Base-by-base conservation (phyloP, 1,139 yeast species). In the Taphrina wiesneri region DNA sequence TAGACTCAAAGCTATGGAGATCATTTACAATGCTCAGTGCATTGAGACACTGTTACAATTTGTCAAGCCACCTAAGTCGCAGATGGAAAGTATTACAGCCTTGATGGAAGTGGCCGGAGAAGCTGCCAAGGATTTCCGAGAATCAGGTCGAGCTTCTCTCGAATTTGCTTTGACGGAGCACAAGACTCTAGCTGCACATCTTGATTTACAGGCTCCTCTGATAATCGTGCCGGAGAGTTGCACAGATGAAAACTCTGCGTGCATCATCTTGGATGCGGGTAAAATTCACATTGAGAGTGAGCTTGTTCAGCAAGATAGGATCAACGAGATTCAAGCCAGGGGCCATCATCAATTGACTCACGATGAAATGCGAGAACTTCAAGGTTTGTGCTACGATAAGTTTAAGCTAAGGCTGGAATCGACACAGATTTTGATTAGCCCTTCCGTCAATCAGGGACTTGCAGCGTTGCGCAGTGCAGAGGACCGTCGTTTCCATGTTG, bases 91-190 rank as follows among this genome's bases (percentile, higher is more conserved):
- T 0, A 85, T 95, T 46, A 96, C 93, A 34, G 96, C 96, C 4
- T 85, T 95, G 32, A 85, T 95, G 85, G 88, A 86, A 75, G 98
- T 97, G 0, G 99, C 99, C 0, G 97, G 92, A 70, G 91, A 93
- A 0, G 91, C 97, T 0, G 88, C 95, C 67, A 97, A 91, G 74
- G 97, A 96, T 1, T 79, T 95, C 70, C 86, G 96, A 0, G 82
- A 87, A 32, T 97, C 91, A 74, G 93, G 99, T 0, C 81, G 98
- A 73, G 83, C 95, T 69, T 98, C 99, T 0, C 81, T 95, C 41
- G 96, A 92, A 75, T 91, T 95, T 72, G 96, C 97, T 0, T 80
- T 95, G 70, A 96, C 91, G 69, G 97, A 93, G 72, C 99, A 93
- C 77, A 91, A 92, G 74, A 92, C 98, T 0, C 79, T 92, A 63